Base-by-base conservation (phyloP, 257 asterid genomes). In the Nicotiana otophora region DNA sequence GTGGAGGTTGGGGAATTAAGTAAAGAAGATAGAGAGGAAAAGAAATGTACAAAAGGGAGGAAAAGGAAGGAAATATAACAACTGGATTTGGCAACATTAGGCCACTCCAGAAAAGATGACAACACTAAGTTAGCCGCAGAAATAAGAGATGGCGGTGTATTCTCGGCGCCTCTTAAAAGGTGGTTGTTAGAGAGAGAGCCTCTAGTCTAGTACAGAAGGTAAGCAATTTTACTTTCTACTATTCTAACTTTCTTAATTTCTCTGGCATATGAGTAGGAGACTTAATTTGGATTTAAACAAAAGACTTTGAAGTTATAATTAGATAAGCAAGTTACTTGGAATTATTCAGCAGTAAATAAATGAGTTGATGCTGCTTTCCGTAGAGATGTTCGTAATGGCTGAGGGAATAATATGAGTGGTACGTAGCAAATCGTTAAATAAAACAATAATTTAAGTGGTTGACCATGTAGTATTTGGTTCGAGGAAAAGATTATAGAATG, bases 31-130 rank as follows among this genome's bases (percentile, higher is more conserved):
- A 67, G 66, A 70, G 84, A 67, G 55, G 81, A 81, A 72, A 42
- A 9, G 82, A 83, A 78, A 55, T 60, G 86, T 68, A 80, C 77
- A 80, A 68, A 15, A 42, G 34, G 72, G 68, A 66, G 86, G 67
- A 55, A 86, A 72, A 28, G 30, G 30, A 28, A 28, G 30, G 30
- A 28, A 28, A 28, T 28, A 51, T 83, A 83, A 87, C 48, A 58
- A 74, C 46, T 61, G 80, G 14, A 77, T 85, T 90, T 91, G 97
- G 92, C 92, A 54, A 46, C 85, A 89, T 90, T 82, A 89, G 97
- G 96, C 93, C 36, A 78, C 36, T n/a, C 36, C 14, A 64, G 85
- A 83, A 84, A 83, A 83, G 89, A 82, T 91, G 98, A 93, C 89
- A 93, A 78, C 36, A 72, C 5, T 10, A 72, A 72, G 82, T 82